A percentile compares a stretch with the other conserved stretches of the same genome.
Conservation (phyloP, 352 stramenopile species). For the Globisporangium ultimum region DNA sequence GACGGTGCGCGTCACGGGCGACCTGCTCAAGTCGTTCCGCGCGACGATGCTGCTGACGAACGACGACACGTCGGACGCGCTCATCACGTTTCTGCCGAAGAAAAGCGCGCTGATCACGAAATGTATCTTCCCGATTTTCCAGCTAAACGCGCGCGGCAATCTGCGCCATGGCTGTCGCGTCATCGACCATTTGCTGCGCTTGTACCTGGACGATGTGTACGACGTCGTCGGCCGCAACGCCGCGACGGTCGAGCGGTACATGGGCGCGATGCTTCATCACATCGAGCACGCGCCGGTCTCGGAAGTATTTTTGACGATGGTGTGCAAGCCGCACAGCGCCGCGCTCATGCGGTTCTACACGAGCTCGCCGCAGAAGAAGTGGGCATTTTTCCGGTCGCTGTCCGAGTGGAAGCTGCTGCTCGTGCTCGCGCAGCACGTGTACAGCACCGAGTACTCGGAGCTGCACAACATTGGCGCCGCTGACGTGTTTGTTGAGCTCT, state of each 20-base stretch:
- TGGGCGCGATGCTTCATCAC: slow-evolving; percentile 82
- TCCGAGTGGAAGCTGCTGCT: slow-evolving; percentile 89
- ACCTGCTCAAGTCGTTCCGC: slow-evolving; percentile 73
- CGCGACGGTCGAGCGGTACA: slow-evolving; percentile 66
- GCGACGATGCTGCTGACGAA: slow-evolving; percentile 89
- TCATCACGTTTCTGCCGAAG: slow-evolving; percentile 78
- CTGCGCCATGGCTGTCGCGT: slow-evolving; percentile 87
- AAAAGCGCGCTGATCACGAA: slow-evolving; percentile 77
- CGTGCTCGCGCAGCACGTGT: slow-evolving; percentile 79
- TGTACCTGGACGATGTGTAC: slow-evolving; percentile 87
- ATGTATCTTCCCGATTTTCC: slow-evolving; percentile 81
- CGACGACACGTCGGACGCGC: slow-evolving; percentile 73
- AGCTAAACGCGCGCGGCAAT: slow-evolving; percentile 62
- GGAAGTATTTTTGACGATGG: slow-evolving; percentile 83
- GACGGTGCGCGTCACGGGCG: slow-evolving; percentile 42
- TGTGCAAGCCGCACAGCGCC: slow-evolving; percentile 84
- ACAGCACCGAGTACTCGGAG: slow-evolving; percentile 54
- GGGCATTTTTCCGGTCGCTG: slow-evolving; percentile 82
- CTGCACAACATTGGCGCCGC: slow-evolving; percentile 74
- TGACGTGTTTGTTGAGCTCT: slow-evolving; percentile 86
- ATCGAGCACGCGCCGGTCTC: slow-evolving; percentile 80
- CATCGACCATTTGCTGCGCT: slow-evolving; percentile 82
- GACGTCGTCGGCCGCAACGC: slow-evolving; percentile 68
- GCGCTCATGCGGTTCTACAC: slow-evolving; percentile 65
- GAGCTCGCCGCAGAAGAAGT: slow-evolving; percentile 76